These are phyloP conservation scores for Pisolithus tinctorius DNA, from an alignment of 768 basidiomycete species.

Conservation along the genomic window DNA sequence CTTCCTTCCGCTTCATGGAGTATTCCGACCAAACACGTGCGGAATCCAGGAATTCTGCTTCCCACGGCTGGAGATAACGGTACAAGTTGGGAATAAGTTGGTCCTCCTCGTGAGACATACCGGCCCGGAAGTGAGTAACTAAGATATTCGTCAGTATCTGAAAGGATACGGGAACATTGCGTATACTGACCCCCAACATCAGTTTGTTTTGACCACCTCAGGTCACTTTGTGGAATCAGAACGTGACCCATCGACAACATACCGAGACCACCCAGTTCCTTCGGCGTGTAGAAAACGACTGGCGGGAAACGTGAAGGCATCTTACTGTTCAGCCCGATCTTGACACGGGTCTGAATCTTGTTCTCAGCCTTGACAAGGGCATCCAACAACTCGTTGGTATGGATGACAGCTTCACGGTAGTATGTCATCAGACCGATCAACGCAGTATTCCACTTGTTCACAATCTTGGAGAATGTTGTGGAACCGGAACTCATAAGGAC, in stretches of 20 bases:
- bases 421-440: constrained; percentile 97
- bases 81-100: constrained; percentile 96
- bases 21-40: constrained; percentile 99
- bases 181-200: constrained; percentile 69
- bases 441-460: constrained; percentile 97
- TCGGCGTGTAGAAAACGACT: constrained; percentile 93
- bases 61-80: constrained; percentile 96
- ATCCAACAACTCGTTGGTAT: constrained; percentile 94
- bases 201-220: constrained; percentile 97
- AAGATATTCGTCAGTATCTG: background rate
- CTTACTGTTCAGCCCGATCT: constrained; percentile 98
- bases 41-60: constrained; percentile 95
- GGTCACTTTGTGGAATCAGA: constrained; percentile 94
- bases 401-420: constrained; percentile 95
- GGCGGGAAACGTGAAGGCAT: constrained; percentile 99
- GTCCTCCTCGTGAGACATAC: constrained; percentile 94
- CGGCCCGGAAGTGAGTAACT: constrained; percentile 99
- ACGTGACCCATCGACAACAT: constrained; percentile 99
- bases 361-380: constrained; percentile 97
- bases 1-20: constrained; percentile 98
- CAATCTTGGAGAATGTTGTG: constrained; percentile 98
- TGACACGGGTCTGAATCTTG: constrained; percentile 99
- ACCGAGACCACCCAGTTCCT: constrained; percentile 96
- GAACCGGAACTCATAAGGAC: constrained; percentile 98
- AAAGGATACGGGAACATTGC: background rate